Base-by-base conservation (phyloP, 257 asterid genomes). In the Nicotiana noctiflora region DNA sequence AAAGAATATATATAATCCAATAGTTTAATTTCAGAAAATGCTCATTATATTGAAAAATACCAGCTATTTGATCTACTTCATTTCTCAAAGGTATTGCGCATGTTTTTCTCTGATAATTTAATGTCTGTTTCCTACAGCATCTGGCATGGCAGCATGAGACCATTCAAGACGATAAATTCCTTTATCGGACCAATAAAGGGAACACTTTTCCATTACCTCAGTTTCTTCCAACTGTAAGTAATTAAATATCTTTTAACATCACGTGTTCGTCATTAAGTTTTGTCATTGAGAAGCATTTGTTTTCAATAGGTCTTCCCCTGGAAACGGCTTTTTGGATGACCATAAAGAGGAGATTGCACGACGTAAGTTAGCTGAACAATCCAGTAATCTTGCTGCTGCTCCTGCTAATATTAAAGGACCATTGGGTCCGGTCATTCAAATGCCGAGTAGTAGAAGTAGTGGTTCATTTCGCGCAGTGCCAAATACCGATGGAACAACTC, bases 381-480 rank as follows among this genome's bases (percentile, higher is more conserved):
- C 90, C 5, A 86, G 83, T 78, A 93, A 95, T 77, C 87, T 93
- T 63, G 84, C 86, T 40, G 97, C 98, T 68, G 29, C 75, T 77
- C 90, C 92, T 52, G 86, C 90, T 56, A 87, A 80, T 40, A 64
- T 21, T 13, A 80, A 76, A 64, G 52, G n/a, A 1, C 87, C 87
- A 7, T 53, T 62, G 62, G 88, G 53, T 70, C 83, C 85, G 8
- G 19, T 52, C 59, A 53, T 55, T 85, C 55, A 87, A 76, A 86
- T 86, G 70, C 98, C 94, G 55, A 89, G 87, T 85, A 83, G 88
- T 52, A 86, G 95, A 82, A 94, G 99, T 68, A 96, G 99, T 51
- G 98, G 99, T 6, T 93, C 99, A 2, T 96, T 92, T 84, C 90
- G 95, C 14, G 98, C 99, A n/a, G 83, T 87, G 27, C 93, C 94